Percentiles rank a stretch among this genome's conserved stretches.
These are phyloP conservation scores for Skeletonema grethae DNA, from an alignment of 108 stramenopile genomes.

Conservation along the genomic window DNA sequence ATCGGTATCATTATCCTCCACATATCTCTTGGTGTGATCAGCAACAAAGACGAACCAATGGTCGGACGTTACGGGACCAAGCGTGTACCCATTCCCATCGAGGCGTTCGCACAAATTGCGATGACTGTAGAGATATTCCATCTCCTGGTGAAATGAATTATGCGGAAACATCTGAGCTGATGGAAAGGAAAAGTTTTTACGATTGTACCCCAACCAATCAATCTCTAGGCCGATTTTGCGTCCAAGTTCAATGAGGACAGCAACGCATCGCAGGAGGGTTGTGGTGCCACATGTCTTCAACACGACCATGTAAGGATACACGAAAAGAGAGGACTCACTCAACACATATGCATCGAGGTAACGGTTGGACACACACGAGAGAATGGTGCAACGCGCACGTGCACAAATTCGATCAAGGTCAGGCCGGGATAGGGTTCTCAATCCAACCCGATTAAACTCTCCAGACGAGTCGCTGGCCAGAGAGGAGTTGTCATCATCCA, in stretches of 20 bases:
- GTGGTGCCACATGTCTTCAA: constrained; percentile 99
- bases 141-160: constrained; percentile 89
- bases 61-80: constrained; percentile 97
- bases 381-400: constrained; percentile 96
- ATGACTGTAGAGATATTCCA: constrained; percentile 92
- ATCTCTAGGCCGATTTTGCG: constrained; percentile 89
- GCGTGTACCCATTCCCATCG: constrained; percentile 95
- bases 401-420: constrained; percentile 92
- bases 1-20: constrained; percentile 84
- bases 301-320: constrained; percentile 97
- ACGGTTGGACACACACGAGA: constrained; percentile 88
- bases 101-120: constrained; percentile 86
- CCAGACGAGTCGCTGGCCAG: constrained; percentile 15
- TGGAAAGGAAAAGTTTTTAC: constrained; percentile 99
- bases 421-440: constrained; percentile 77
- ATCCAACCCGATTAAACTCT: constrained; percentile 64
- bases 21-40: constrained; percentile 91
- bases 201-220: constrained; percentile 98
- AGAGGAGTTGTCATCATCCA: constrained; percentile 35
- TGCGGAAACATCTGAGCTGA: constrained; percentile 93
- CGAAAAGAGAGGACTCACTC: constrained; percentile 96
- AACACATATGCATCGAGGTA: constrained; percentile 96
- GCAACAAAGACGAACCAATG: constrained; percentile 99
- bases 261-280: constrained; percentile 96
- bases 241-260: constrained; percentile 89